Percentiles rank a stretch among this genome's conserved stretches.
Conservation (phyloP, 371 early-diverging fungal species). For the Funneliformis caledonium region DNA sequence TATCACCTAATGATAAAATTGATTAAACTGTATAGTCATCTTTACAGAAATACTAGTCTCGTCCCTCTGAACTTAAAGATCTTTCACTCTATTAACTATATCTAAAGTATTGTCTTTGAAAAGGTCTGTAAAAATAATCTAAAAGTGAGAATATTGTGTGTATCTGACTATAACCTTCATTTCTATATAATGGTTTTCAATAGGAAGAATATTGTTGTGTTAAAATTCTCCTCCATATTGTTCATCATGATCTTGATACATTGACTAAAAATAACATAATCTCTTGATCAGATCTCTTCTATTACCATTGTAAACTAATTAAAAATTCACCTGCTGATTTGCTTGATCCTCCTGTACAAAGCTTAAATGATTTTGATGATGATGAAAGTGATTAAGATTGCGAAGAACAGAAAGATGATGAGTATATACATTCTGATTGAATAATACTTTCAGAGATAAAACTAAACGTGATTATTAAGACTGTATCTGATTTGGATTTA, state of each 20-base stretch:
- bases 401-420: background rate
- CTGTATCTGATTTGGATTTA: background rate
- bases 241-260: background rate
- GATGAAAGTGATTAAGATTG: background rate
- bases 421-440: background rate
- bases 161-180: background rate
- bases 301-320: background rate
- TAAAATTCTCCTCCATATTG: background rate
- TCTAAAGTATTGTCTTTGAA: too few relatives aligned
- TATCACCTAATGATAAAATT: too few relatives aligned
- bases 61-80: too few relatives aligned
- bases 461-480: background rate
- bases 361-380: background rate
- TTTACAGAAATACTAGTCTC: too few relatives aligned
- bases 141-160: background rate
- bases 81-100: too few relatives aligned
- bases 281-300: background rate
- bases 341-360: background rate
- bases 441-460: background rate
- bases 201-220: background rate
- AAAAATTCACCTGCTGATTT: background rate
- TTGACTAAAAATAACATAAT: background rate
- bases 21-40: too few relatives aligned
- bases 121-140: background rate
- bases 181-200: background rate